Evolutionary conservation across 2,329 filamentous ascomycete genomes (phyloP), one percentile per base, ranked within the genome.

Genomic region (Ampelomyces quisqualis): DNA sequence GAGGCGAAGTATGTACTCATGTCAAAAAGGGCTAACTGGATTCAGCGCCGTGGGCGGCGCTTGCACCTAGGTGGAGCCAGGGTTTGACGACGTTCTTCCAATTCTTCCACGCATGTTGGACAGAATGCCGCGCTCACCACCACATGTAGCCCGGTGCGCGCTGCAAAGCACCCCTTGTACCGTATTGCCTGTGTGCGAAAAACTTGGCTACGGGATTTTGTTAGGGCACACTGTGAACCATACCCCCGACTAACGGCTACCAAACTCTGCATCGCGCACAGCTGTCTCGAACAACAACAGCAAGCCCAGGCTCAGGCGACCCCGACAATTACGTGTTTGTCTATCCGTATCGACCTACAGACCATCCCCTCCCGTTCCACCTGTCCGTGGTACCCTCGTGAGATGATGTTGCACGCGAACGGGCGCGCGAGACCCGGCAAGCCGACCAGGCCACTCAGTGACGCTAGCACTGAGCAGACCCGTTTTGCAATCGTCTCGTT

Each of bases 1-100:
- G 53, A 54, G 49, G 53, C 53, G 47, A 55, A 48, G 53, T 55
- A 53, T 42, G 28, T 29, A 18, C 37, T 24, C 17, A 27, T 32
- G 28, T 38, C 36, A 24, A 38, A 21, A 24, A 14, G 41, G 38
- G 34, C 51, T 55, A 55, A 45, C 36, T 34, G 23, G 43, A 50
- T 46, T 46, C 45, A 52, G 51, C 39, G 43, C 38, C 7, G 17
- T 14, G 20, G 22, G 10, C n/a, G n/a, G 32, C 20, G 32, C 34
- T 28, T n/a, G n/a, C n/a, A n/a, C n/a, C n/a, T 34, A 15, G 32
- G 32, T 21, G 20, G 32, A 33, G 24, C 28, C 40, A 33, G 30
- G 41, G 36, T 32, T 34, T 31, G 41, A 50, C 49, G 47, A 49
- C 34, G 18, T 21, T 18, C 17, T n/a, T n/a, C n/a, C n/a, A n/a